phyloP scores from a whole-genome alignment of 345 rosid species.

The Arabidopsis suecica region DNA sequence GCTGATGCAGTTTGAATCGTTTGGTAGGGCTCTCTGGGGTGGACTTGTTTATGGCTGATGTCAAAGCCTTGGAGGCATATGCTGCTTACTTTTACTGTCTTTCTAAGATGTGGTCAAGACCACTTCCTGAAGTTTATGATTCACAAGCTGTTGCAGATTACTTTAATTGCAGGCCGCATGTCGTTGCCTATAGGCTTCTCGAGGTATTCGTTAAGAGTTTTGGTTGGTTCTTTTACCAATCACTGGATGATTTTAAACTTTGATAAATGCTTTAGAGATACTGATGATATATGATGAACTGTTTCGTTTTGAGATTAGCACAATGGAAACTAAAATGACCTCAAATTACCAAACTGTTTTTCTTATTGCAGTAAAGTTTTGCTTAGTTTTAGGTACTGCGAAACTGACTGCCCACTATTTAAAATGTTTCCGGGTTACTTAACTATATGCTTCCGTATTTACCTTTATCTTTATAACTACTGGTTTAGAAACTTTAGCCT shows the following conservation, averaged over 20 bases:
- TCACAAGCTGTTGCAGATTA: constrained; percentile 75
- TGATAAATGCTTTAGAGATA: not conserved
- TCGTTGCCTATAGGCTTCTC: constrained; percentile 79
- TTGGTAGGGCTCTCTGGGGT: constrained; percentile 72
- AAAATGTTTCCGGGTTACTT: not conserved
- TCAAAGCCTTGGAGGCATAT: constrained; percentile 88
- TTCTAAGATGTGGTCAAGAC: constrained; percentile 83
- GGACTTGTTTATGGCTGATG: constrained; percentile 92
- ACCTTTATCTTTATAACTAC: constrained; percentile 10
- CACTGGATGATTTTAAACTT: constrained; percentile 2
- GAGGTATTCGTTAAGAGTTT: constrained; percentile 61
- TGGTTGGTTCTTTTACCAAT: constrained; percentile 14
- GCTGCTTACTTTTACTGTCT: constrained; percentile 62
- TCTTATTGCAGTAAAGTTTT: not conserved
- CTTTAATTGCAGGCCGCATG: constrained; percentile 89
- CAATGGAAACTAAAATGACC: not conserved
- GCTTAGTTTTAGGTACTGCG: not conserved
- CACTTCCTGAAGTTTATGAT: constrained; percentile 86
- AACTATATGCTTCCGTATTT: not conserved
- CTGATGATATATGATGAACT: not conserved
- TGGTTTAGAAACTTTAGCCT: not conserved
- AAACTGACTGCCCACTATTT: not conserved
- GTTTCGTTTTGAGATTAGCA: not conserved
- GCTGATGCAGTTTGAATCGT: constrained; percentile 21
- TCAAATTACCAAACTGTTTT: constrained; percentile 1